Percentiles rank a stretch among this genome's conserved stretches.
Conservation (phyloP, 2,329 filamentous ascomycete species). For the Colletotrichum cuscutae region DNA sequence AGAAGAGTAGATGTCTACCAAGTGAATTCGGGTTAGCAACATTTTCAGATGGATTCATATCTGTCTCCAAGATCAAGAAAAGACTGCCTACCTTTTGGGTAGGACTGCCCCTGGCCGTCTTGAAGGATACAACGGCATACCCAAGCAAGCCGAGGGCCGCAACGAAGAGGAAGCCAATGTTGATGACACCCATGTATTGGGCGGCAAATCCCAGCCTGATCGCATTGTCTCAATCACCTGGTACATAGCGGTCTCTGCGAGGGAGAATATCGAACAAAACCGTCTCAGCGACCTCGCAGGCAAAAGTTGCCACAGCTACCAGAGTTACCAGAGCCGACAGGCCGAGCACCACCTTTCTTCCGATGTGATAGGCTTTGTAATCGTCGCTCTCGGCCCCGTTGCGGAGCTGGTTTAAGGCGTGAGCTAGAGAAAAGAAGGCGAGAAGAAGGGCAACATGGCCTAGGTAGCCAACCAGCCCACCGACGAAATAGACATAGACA, state of each 20-base stretch:
- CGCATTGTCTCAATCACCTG: background rate
- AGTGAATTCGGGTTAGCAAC: background rate
- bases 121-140: constrained; percentile 1
- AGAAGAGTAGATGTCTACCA: background rate
- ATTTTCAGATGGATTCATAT: background rate
- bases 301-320: background rate
- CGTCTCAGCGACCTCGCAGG: background rate
- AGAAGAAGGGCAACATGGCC: background rate
- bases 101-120: background rate
- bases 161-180: background rate
- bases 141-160: background rate
- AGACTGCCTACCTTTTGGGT: background rate
- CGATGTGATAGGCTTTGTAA: background rate
- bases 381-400: background rate
- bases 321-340: background rate
- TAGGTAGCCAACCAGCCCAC: background rate
- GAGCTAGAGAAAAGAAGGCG: constrained; percentile 16
- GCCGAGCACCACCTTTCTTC: background rate
- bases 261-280: background rate
- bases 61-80: background rate
- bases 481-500: background rate
- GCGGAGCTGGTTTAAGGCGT: constrained; percentile 7
- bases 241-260: background rate
- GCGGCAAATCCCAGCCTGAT: background rate
- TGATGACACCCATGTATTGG: background rate